Conservation (phyloP, 2,329 filamentous ascomycete species). For the Epichloe gansuensis region DNA sequence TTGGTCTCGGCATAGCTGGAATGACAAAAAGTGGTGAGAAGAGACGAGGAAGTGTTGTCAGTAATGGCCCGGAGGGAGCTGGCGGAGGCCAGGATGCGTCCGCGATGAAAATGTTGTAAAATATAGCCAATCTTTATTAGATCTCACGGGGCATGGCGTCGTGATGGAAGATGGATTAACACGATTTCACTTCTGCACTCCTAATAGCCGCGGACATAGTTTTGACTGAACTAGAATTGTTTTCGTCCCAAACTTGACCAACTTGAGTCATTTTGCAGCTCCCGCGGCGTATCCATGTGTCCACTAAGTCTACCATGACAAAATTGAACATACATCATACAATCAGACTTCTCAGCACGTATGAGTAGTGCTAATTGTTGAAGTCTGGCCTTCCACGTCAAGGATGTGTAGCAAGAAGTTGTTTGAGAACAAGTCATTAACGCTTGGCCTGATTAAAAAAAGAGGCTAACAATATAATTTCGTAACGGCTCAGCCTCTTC, state of each 20-base stretch:
- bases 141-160: slow-evolving; percentile 14
- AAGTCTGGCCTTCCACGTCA: too few relatives aligned
- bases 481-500: slow-evolving; percentile 37
- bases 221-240: too few relatives aligned
- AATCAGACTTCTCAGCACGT: too few relatives aligned
- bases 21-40: slow-evolving; percentile 25
- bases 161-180: slow-evolving; percentile 17
- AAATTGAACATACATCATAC: too few relatives aligned
- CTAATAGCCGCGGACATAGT: too few relatives aligned
- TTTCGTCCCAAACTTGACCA: not conserved
- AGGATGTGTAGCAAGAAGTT: too few relatives aligned
- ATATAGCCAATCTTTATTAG: slow-evolving; percentile 1
- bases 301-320: too few relatives aligned
- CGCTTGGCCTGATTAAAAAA: slow-evolving; percentile 8
- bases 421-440: too few relatives aligned
- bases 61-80: slow-evolving; percentile 18
- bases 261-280: not conserved
- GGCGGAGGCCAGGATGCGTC: slow-evolving; percentile 20
- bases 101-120: slow-evolving; percentile 23
- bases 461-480: slow-evolving; percentile 29
- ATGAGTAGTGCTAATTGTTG: too few relatives aligned
- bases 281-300: too few relatives aligned
- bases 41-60: slow-evolving; percentile 29
- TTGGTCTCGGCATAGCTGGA: slow-evolving; percentile 44
- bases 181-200: slow-evolving; percentile 7